Evolutionary conservation across 371 early-diverging fungal species (phyloP).

Genomic region (Syncephalis plumigaleata): DNA sequence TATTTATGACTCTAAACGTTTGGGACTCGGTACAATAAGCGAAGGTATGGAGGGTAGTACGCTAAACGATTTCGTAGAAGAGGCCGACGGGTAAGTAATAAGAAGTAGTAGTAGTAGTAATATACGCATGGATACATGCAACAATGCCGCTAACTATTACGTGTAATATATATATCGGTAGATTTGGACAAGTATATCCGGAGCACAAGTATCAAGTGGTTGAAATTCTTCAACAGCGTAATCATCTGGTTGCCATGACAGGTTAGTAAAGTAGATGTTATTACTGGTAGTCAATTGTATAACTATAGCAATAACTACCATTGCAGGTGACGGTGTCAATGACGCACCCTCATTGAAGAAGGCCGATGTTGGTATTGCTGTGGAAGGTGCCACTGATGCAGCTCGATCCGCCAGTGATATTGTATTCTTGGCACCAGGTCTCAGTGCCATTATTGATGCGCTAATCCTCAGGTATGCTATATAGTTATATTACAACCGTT

Average conservation of each 20-base stretch:
- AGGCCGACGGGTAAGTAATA: conserved; percentile 2
- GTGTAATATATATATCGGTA: too few species aligned
- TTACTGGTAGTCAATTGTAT: too few species aligned
- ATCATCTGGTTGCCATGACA: conserved; percentile 63
- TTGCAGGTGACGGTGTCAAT: conserved; percentile 82
- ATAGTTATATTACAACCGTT: too few species aligned
- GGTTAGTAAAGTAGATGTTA: too few species aligned
- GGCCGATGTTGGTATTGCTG: conserved; percentile 68
- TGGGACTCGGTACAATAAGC: neutral
- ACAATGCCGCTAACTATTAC: too few species aligned
- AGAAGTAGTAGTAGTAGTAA: too few species aligned
- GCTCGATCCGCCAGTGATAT: conserved; percentile 61
- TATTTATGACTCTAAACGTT: conserved; percentile 37
- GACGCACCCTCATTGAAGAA: conserved; percentile 86
- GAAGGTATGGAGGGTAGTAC: neutral
- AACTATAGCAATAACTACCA: conserved; percentile 13
- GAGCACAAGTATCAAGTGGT: conserved; percentile 91
- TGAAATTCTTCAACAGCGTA: conserved; percentile 63
- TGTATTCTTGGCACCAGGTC: conserved; percentile 35
- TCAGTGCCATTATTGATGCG: conserved; percentile 12
- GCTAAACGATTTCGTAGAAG: neutral
- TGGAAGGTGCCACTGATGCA: conserved; percentile 58
- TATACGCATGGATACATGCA: too few species aligned
- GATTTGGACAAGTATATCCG: conserved; percentile 12
- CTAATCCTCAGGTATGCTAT: neutral